Evolutionary conservation across 352 stramenopile genomes (phyloP).

Genomic region (Phytophthora nicotianae): DNA sequence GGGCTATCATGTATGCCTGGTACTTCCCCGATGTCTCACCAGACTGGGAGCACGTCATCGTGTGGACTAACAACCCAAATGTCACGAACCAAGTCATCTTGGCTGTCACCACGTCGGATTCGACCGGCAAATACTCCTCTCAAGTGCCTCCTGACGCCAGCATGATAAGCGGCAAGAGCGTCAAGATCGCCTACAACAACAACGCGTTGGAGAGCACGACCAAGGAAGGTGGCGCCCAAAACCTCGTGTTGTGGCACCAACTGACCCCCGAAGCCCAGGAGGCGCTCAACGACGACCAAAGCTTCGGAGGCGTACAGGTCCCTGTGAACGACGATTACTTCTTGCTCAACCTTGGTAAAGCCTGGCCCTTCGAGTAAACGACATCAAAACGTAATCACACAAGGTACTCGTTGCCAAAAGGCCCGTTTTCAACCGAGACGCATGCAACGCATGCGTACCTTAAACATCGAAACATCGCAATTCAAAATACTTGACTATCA

Average conservation of each 20-base stretch:
- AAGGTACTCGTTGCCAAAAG: background rate
- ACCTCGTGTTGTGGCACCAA: constrained; percentile 37
- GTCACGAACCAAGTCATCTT: constrained; percentile 16
- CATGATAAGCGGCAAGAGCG: constrained; percentile 13
- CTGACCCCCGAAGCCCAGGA: constrained; percentile 25
- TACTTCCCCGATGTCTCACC: constrained; percentile 14
- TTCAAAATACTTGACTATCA: too few relatives aligned
- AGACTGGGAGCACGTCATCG: constrained; percentile 24
- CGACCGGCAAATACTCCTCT: background rate
- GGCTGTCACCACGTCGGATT: constrained; percentile 16
- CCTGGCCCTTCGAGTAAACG: constrained; percentile 17
- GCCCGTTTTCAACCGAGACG: too few relatives aligned
- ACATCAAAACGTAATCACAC: background rate
- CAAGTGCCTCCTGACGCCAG: constrained; percentile 10
- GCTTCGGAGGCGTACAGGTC: constrained; percentile 19
- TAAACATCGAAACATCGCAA: too few relatives aligned
- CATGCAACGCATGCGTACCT: too few relatives aligned
- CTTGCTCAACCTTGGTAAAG: constrained; percentile 12
- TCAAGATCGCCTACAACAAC: constrained; percentile 19
- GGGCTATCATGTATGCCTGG: constrained; percentile 27
- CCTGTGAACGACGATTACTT: constrained; percentile 39
- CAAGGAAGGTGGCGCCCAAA: constrained; percentile 23
- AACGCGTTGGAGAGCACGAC: constrained; percentile 10
- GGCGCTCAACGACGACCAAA: constrained; percentile 34
- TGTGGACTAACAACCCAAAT: constrained; percentile 29